phyloP scores from a whole-genome alignment of 768 basidiomycete genomes.

The Pulveroboletus sp. region DNA sequence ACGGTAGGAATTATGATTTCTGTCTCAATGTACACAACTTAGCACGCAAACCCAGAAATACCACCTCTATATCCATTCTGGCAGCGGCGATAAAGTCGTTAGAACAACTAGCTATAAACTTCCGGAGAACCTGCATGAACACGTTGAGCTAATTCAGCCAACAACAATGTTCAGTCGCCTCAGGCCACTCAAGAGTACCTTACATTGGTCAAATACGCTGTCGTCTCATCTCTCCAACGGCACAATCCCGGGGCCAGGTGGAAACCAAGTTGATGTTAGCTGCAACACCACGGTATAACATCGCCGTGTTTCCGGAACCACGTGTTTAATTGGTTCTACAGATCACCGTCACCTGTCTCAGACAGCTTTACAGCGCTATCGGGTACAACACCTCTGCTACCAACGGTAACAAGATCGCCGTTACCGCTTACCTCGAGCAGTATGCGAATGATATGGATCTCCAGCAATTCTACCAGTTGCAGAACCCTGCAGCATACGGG shows the following conservation, averaged over 20 bases:
- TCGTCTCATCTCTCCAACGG: too few species aligned
- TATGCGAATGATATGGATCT: conserved; percentile 53
- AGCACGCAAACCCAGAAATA: conserved; percentile 51
- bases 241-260: background rate
- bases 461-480: conserved; percentile 46
- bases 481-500: conserved; percentile 46
- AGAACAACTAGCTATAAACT: conserved; percentile 69
- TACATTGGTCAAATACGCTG: too few species aligned
- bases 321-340: too few species aligned
- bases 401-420: conserved; percentile 48
- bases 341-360: conserved; percentile 51
- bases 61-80: conserved; percentile 54
- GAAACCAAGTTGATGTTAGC: background rate
- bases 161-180: too few species aligned
- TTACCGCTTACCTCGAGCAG: conserved; percentile 54
- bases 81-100: conserved; percentile 51
- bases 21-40: background rate
- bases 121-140: conserved; percentile 53
- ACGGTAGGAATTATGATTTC: background rate
- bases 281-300: background rate
- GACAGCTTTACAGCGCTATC: conserved; percentile 53
- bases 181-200: too few species aligned
- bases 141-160: conserved; percentile 68
- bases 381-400: conserved; percentile 42
- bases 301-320: too few species aligned